Conservation (phyloP, 108 stramenopile species). For the Conticribra guillardii region DNA sequence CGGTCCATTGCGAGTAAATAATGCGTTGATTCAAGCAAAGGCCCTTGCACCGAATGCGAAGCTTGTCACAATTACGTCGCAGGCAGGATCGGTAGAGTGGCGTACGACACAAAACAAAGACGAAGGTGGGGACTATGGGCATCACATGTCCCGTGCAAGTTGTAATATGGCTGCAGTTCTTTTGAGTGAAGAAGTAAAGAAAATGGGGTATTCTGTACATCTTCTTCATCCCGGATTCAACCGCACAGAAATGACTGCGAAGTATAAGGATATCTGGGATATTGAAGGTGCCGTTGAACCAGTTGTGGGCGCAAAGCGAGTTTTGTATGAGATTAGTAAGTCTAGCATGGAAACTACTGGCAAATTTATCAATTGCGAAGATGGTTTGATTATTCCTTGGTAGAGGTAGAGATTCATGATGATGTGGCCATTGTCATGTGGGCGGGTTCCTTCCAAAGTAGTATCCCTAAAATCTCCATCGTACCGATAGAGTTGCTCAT, state of each 20-base stretch:
- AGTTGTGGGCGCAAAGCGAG: slow-evolving; percentile 79
- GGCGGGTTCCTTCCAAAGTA: no score
- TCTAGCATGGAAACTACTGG: slow-evolving; percentile 72
- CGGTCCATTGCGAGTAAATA: slow-evolving; percentile 86
- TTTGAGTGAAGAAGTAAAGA: slow-evolving; percentile 81
- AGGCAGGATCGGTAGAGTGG: slow-evolving; percentile 90
- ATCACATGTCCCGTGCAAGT: slow-evolving; percentile 93
- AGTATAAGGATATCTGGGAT: slow-evolving; percentile 91
- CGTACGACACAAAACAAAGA: slow-evolving; percentile 80
- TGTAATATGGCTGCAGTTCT: slow-evolving; percentile 89
- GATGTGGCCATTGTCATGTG: no score
- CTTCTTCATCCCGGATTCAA: slow-evolving; percentile 93
- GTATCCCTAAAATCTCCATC: no score
- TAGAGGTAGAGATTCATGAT: no score
- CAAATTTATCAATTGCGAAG: slow-evolving; percentile 87
- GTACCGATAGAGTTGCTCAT: no score
- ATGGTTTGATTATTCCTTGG: slow-evolving; percentile 85
- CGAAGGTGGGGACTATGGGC: slow-evolving; percentile 85
- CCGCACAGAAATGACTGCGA: slow-evolving; percentile 90
- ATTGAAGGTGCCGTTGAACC: slow-evolving; percentile 88
- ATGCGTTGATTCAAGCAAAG: slow-evolving; percentile 66
- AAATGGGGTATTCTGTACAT: slow-evolving; percentile 76
- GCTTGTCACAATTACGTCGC: slow-evolving; percentile 87
- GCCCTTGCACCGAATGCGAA: slow-evolving; percentile 75
- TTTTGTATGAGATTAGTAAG: slow-evolving; percentile 77